Evolutionary conservation across 2,329 filamentous ascomycete genomes (phyloP).

Genomic region (Botrytis byssoidea): DNA sequence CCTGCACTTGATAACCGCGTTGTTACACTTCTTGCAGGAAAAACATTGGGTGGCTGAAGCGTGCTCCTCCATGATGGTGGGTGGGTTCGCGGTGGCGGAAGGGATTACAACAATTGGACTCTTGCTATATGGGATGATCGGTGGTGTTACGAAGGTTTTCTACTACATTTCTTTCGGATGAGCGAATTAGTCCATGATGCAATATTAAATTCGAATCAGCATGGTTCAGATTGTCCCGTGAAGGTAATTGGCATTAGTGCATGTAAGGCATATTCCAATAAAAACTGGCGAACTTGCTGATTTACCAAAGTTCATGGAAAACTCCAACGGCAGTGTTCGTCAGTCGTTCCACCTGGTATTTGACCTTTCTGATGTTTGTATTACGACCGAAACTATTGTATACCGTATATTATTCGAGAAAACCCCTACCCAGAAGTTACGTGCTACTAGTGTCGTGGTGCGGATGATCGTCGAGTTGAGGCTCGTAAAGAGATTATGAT

Average conservation of each 20-base stretch:
- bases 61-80: slow-evolving; percentile 44
- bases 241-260: slow-evolving; percentile 30
- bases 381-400: slow-evolving; percentile 34
- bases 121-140: slow-evolving; percentile 42
- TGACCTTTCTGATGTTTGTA: slow-evolving; percentile 30
- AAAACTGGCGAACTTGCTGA: slow-evolving; percentile 38
- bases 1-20: slow-evolving; percentile 30
- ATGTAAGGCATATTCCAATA: slow-evolving; percentile 26
- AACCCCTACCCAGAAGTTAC: neutral
- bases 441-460: slow-evolving; percentile 23
- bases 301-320: slow-evolving; percentile 37
- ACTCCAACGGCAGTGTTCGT: slow-evolving; percentile 35
- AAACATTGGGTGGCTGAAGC: slow-evolving; percentile 44
- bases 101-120: slow-evolving; percentile 49
- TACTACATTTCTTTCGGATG: slow-evolving; percentile 47
- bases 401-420: slow-evolving; percentile 30
- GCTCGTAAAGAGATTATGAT: too few species aligned
- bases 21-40: slow-evolving; percentile 39
- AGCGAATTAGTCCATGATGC: slow-evolving; percentile 37
- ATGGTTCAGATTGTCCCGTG: slow-evolving; percentile 39
- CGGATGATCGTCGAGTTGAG: slow-evolving; percentile 3
- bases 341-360: slow-evolving; percentile 37
- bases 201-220: slow-evolving; percentile 23
- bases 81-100: slow-evolving; percentile 46
- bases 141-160: slow-evolving; percentile 48